Percentiles rank a stretch among this genome's conserved stretches.
Conservation (phyloP, 75 land plant species). For the Pinus tabuliformis region DNA sequence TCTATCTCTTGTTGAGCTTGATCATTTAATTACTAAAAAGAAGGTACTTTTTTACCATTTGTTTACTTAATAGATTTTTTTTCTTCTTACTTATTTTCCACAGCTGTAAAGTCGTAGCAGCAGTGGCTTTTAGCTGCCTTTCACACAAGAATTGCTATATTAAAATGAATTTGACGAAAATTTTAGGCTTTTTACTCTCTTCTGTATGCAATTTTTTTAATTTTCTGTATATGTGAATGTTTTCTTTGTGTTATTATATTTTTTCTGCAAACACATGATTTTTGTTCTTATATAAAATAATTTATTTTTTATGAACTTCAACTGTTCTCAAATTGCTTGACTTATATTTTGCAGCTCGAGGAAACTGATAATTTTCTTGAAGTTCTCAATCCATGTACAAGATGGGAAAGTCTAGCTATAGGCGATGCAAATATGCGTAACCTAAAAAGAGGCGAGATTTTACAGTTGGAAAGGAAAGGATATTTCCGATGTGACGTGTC, state of each 20-base stretch:
- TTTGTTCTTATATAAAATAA: too few relatives aligned
- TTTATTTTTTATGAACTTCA: too few relatives aligned
- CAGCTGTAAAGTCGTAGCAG: too few relatives aligned
- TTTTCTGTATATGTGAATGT: too few relatives aligned
- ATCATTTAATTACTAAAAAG: constrained; percentile 82
- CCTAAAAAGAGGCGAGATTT: constrained; percentile 76
- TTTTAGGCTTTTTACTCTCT: neutral
- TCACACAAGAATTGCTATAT: too few relatives aligned
- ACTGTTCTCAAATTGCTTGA: too few relatives aligned
- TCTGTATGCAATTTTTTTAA: too few relatives aligned
- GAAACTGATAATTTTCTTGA: constrained; percentile 75
- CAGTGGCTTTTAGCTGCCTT: too few relatives aligned
- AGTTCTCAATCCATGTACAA: constrained; percentile 74
- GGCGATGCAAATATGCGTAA: constrained; percentile 95
- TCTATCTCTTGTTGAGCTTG: constrained; percentile 61
- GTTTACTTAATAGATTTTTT: too few relatives aligned
- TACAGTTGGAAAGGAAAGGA: constrained; percentile 95
- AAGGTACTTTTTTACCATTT: constrained; percentile 42
- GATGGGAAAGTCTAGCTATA: constrained; percentile 59
- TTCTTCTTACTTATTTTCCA: too few relatives aligned
- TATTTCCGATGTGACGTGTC: constrained; percentile 91
- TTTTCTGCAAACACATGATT: neutral
- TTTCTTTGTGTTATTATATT: neutral
- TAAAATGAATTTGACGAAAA: too few relatives aligned
- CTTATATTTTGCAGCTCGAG: constrained; percentile 51